Evolutionary conservation across 352 stramenopile genomes (phyloP).

Genomic region (Aphanomyces astaci): DNA sequence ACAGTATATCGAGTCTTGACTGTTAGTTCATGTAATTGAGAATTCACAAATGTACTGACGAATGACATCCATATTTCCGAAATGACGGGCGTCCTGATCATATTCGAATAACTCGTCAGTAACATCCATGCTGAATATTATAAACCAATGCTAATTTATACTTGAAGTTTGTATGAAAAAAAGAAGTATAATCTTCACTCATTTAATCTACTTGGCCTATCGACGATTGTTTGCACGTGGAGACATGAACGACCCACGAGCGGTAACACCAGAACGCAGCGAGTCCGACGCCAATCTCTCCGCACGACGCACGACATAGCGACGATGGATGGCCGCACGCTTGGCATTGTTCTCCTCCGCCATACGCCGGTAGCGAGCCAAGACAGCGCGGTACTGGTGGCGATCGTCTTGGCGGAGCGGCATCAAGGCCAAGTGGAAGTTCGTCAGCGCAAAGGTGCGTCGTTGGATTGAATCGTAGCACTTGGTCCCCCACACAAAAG

Average conservation of each 20-base stretch:
- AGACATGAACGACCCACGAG: not conserved
- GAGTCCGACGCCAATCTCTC: not conserved
- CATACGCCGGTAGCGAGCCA: slow-evolving; percentile 13
- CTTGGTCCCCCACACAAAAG: slow-evolving; percentile 22
- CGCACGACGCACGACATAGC: not conserved
- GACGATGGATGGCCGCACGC: not conserved
- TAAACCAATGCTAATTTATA: no score
- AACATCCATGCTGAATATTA: no score
- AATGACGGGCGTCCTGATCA: no score
- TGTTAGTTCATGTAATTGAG: no score
- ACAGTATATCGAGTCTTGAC: no score
- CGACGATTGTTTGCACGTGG: no score
- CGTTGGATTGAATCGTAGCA: slow-evolving; percentile 26
- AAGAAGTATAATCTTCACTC: no score
- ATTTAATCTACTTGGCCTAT: no score
- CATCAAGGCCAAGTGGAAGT: slow-evolving; percentile 24
- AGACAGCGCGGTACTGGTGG: slow-evolving; percentile 21
- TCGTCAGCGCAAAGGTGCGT: slow-evolving; percentile 22
- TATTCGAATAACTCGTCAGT: no score
- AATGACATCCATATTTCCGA: no score
- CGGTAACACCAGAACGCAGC: not conserved
- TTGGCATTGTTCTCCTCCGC: not conserved
- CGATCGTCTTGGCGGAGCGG: slow-evolving; percentile 22
- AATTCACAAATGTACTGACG: no score
- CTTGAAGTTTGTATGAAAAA: no score